Evolutionary conservation across 345 rosid genomes (phyloP).

Genomic region (Gossypium longicalyx): DNA sequence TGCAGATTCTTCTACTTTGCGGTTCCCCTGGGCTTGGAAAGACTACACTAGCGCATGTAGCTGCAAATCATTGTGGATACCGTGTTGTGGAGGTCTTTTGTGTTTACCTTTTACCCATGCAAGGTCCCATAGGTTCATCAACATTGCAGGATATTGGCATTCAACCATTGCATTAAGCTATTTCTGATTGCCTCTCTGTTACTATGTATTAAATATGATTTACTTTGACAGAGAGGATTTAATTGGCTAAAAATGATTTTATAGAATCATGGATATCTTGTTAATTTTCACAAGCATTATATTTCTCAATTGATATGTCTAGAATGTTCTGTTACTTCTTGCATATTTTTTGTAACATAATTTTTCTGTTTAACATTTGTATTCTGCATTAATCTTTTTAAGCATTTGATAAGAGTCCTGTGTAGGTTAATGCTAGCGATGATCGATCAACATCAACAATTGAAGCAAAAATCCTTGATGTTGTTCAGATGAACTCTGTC

Average conservation of each 20-base stretch:
- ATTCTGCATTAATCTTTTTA: not conserved
- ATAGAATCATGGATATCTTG: not conserved
- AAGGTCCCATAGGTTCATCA: conserved; percentile 8
- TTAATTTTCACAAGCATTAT: not conserved
- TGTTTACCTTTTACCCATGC: conserved; percentile 22
- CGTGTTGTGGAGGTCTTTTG: conserved; percentile 82
- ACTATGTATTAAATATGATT: not conserved
- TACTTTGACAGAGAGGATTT: conserved; percentile 5
- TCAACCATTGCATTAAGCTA: not conserved
- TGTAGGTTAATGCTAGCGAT: conserved; percentile 95
- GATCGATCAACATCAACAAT: conserved; percentile 80
- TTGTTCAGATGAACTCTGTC: conserved; percentile 96
- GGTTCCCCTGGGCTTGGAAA: conserved; percentile 99
- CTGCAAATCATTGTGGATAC: conserved; percentile 98
- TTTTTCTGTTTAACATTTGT: not conserved
- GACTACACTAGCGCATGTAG: conserved; percentile 96
- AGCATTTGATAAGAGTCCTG: conserved; percentile 10
- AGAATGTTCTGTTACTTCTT: not conserved
- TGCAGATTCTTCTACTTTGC: conserved; percentile 93
- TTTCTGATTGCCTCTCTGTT: not conserved
- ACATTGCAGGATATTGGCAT: conserved; percentile 3
- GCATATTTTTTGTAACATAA: not conserved
- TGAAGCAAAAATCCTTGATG: conserved; percentile 92
- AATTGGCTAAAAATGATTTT: not conserved
- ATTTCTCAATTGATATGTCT: not conserved